A percentile compares a stretch with the other conserved stretches of the same genome.
These are phyloP conservation scores for Scheffersomyces parashehatae DNA, from an alignment of 1,139 yeast genomes.

Conservation along the genomic window DNA sequence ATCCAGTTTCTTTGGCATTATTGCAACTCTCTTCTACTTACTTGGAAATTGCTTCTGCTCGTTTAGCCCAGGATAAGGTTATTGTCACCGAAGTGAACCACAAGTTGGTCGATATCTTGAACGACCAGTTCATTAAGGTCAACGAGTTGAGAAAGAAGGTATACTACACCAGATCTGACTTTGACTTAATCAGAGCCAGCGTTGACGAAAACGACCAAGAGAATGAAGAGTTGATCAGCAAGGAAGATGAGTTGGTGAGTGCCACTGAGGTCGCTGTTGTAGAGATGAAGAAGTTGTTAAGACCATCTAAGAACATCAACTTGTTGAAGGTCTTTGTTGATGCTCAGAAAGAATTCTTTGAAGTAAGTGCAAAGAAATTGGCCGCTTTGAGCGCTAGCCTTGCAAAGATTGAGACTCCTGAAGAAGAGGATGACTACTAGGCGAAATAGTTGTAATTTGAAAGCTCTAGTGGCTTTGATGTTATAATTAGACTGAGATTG, in stretches of 20 bases:
- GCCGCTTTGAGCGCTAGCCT: conserved; percentile 30
- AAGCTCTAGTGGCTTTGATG: no score
- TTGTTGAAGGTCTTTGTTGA: conserved; percentile 62
- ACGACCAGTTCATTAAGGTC: conserved; percentile 61
- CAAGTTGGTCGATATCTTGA: conserved; percentile 51
- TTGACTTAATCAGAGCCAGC: conserved; percentile 62
- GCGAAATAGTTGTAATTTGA: not conserved
- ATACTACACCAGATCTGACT: conserved; percentile 65
- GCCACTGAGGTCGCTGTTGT: conserved; percentile 77
- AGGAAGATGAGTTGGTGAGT: conserved; percentile 77
- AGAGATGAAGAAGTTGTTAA: conserved; percentile 70
- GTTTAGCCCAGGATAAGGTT: conserved; percentile 65
- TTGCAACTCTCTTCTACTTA: conserved; percentile 58
- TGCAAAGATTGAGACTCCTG: conserved; percentile 36
- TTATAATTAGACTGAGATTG: no score
- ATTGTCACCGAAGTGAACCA: conserved; percentile 58
- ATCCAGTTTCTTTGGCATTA: conserved; percentile 56
- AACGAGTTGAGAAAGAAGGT: conserved; percentile 65
- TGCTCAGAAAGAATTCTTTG: conserved; percentile 71
- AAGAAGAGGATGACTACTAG: conserved; percentile 24
- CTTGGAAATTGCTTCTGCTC: conserved; percentile 58
- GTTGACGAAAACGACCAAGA: conserved; percentile 40
- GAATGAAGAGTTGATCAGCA: conserved; percentile 57
- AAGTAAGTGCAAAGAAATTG: conserved; percentile 41
- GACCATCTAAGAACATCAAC: conserved; percentile 63